These are phyloP conservation scores for Hippophae rhamnoides DNA, from an alignment of 306 rosid species.

Conservation along the genomic window DNA sequence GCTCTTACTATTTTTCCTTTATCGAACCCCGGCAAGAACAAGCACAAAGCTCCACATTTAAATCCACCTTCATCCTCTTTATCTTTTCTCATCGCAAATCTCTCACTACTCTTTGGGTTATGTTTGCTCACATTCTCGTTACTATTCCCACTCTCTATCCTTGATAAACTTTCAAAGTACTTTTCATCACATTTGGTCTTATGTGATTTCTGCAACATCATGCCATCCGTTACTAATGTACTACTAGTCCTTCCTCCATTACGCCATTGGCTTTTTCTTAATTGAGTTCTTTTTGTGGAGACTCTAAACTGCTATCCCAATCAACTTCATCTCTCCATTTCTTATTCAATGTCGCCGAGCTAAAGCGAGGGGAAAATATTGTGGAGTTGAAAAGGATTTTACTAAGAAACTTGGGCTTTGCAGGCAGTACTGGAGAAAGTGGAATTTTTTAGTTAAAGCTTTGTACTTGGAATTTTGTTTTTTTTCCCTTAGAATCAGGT, in stretches of 20 bases:
- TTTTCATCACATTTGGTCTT: not conserved
- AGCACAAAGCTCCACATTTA: conserved; percentile 67
- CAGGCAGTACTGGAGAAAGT: conserved; percentile 47
- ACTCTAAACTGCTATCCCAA: conserved; percentile 14
- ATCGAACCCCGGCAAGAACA: conserved; percentile 60
- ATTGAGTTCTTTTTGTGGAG: conserved; percentile 25
- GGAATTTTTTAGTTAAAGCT: not conserved
- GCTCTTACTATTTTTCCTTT: conserved; percentile 42
- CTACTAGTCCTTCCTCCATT: conserved; percentile 31
- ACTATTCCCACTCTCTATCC: conserved; percentile 17
- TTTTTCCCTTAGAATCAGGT: too few relatives aligned
- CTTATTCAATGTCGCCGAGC: conserved; percentile 25
- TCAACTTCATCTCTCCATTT: conserved; percentile 24
- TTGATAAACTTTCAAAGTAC: not conserved
- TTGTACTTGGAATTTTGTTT: too few relatives aligned
- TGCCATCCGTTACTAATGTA: conserved; percentile 19
- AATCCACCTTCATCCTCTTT: conserved; percentile 27
- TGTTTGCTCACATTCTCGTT: conserved; percentile 24
- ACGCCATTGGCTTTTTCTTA: conserved; percentile 59
- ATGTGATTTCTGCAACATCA: conserved; percentile 27
- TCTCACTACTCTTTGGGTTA: conserved; percentile 14
- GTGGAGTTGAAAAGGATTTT: conserved; percentile 63
- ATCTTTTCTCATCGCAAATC: conserved; percentile 14
- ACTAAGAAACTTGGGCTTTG: conserved; percentile 56
- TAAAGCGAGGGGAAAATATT: conserved; percentile 42